Base-by-base conservation (phyloP, 2,329 filamentous ascomycete genomes). In the Venturia carpophila region DNA sequence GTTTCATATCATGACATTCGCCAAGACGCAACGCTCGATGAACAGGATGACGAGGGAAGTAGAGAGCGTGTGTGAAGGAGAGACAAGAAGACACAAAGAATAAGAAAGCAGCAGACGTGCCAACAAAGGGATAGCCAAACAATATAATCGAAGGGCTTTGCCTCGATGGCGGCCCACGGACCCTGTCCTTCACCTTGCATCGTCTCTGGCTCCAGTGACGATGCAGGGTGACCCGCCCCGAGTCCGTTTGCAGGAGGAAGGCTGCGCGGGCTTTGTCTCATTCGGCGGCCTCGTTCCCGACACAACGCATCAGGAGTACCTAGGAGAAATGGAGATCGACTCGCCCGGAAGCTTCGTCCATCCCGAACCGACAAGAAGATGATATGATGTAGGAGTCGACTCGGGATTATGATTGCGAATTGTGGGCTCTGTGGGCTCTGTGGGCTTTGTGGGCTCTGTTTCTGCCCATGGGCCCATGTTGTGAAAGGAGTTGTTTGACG, bases 1-100 rank as follows among this genome's bases (percentile, higher is more conserved):
- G 37, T 58, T 37, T 58, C 52, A 58, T 58, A 37, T 37, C 52
- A 58, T 58, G 52, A 58, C 30, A 30, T n/a, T 37, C 52, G 30
- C 21, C 21, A 52, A 52, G 10, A 27, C 21, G n/a, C 49, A 37
- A 17, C 49, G 17, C 52, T 34, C 47, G 24, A 21, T 27, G 21
- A 10, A 24, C n/a, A 37, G 19, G 5, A 37, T 39, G 52, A 37
- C 1, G 30, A 3, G 11, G 17, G 30, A 58, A 19, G 52, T 34
- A 37, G 30, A n/a, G 27, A 58, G 11, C 5, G 30, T 37, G 19
- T 58, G 9, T 11, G 17, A n/a, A 34, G 19, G 52, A 58, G 49
- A 37, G 11, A n/a, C 52, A 21, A 37, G 19, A 52, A 6, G 7
- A 27, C 1, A 24, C 4, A 27, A 24, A 52, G 21, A 21, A 58